Conservation (phyloP, 2,329 filamentous ascomycete species). For the Neocucurbitaria cava region DNA sequence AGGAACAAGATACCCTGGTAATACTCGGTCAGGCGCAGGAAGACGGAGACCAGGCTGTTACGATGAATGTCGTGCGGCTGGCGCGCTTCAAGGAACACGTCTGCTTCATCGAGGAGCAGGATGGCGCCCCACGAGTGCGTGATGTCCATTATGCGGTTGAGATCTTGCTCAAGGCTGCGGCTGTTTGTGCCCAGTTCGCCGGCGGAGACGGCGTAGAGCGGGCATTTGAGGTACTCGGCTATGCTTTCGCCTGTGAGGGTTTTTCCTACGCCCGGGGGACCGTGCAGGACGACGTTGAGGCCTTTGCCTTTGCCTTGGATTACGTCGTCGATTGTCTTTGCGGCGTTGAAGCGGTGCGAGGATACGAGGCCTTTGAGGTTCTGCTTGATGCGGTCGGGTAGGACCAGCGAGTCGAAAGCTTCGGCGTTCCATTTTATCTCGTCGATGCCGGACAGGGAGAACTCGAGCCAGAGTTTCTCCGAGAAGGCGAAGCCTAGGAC, state of each 20-base stretch:
- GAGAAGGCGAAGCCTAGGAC: conserved; percentile 87
- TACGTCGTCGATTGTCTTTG: conserved; percentile 80
- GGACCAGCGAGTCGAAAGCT: conserved; percentile 82
- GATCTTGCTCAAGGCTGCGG: conserved; percentile 73
- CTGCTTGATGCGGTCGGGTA: conserved; percentile 68
- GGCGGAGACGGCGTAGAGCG: conserved; percentile 82
- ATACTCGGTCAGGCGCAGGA: conserved; percentile 85
- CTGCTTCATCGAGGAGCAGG: conserved; percentile 79
- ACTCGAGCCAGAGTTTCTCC: conserved; percentile 90
- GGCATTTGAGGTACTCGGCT: conserved; percentile 80
- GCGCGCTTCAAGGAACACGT: conserved; percentile 72
- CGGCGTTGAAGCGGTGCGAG: conserved; percentile 81
- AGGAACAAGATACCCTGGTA: conserved; percentile 91
- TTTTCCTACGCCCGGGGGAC: conserved; percentile 84
- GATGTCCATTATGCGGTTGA: conserved; percentile 85
- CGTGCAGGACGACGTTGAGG: conserved; percentile 79
- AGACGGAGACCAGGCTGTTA: conserved; percentile 86
- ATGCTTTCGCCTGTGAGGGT: conserved; percentile 88
- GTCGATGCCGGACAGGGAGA: conserved; percentile 77
- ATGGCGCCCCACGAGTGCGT: conserved; percentile 88
- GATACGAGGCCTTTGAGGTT: conserved; percentile 81
- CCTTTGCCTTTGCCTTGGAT: conserved; percentile 81
- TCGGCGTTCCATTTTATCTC: conserved; percentile 86
- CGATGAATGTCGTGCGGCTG: conserved; percentile 84
- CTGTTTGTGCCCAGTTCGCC: conserved; percentile 81